Evolutionary conservation across 2,329 filamentous ascomycete genomes (phyloP).

Genomic region (Aspergillus carbonarius): DNA sequence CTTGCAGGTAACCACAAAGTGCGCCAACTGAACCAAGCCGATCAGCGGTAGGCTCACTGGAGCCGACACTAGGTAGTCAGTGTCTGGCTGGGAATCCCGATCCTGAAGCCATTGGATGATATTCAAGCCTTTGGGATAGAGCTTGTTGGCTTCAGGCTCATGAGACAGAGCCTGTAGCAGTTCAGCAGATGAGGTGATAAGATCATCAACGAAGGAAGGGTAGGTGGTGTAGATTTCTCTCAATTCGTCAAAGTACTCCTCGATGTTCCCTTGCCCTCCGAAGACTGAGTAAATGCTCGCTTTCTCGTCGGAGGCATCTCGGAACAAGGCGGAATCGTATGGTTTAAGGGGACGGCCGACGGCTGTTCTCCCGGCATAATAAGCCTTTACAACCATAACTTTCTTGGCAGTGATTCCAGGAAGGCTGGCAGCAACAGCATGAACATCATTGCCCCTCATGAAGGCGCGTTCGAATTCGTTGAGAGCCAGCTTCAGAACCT

Average conservation of each 20-base stretch:
- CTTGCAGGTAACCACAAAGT: slow-evolving; percentile 93
- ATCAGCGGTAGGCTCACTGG: slow-evolving; percentile 96
- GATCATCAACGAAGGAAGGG: slow-evolving; percentile 82
- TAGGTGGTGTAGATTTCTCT: slow-evolving; percentile 90
- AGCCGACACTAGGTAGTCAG: slow-evolving; percentile 90
- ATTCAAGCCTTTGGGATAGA: slow-evolving; percentile 96
- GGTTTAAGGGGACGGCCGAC: slow-evolving; percentile 82
- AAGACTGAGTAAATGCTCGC: slow-evolving; percentile 92
- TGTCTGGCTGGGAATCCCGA: slow-evolving; percentile 84
- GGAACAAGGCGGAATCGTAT: slow-evolving; percentile 88
- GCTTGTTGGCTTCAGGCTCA: slow-evolving; percentile 84
- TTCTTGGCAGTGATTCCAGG: slow-evolving; percentile 94
- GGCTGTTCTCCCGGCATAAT: slow-evolving; percentile 85
- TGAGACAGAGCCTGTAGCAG: slow-evolving; percentile 82
- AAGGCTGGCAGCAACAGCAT: slow-evolving; percentile 79
- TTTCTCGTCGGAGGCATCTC: slow-evolving; percentile 79
- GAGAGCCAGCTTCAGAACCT: slow-evolving; percentile 86
- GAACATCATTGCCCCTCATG: slow-evolving; percentile 92
- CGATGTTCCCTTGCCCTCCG: slow-evolving; percentile 96
- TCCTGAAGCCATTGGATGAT: slow-evolving; percentile 91
- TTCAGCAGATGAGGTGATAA: slow-evolving; percentile 77
- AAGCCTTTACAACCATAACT: slow-evolving; percentile 81
- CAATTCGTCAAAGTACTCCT: slow-evolving; percentile 98
- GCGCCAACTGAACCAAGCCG: slow-evolving; percentile 90
- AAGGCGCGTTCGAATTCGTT: slow-evolving; percentile 97